Evolutionary conservation across 1,284 basidiomycete species (phyloP).

Genomic region (Trichosporon coremiiforme): DNA sequence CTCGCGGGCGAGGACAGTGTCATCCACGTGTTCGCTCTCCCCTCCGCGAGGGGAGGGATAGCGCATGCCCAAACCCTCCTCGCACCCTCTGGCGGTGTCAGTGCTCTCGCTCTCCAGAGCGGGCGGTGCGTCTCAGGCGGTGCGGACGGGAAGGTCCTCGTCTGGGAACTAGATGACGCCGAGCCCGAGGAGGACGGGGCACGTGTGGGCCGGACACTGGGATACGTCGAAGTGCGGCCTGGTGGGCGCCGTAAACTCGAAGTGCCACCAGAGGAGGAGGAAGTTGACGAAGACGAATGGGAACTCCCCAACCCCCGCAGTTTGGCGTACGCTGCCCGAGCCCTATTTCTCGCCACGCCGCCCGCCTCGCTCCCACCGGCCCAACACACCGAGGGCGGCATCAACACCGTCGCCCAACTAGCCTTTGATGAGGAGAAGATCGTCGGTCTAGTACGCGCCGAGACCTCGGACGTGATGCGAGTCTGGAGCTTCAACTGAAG

Average conservation of each 20-base stretch:
- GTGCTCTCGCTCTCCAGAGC: constrained; percentile 42
- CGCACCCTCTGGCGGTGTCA: constrained; percentile 48
- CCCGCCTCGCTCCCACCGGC: constrained; percentile 30
- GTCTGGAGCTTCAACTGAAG: constrained; percentile 48
- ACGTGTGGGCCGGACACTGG: constrained; percentile 40
- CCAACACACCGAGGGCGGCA: not conserved
- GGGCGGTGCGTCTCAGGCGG: constrained; percentile 52
- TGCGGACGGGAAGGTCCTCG: constrained; percentile 50
- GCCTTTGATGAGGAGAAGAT: constrained; percentile 57
- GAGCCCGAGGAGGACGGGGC: constrained; percentile 26
- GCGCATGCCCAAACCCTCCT: constrained; percentile 50
- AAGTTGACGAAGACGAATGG: not conserved
- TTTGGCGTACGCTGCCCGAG: constrained; percentile 49
- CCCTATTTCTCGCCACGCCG: constrained; percentile 46
- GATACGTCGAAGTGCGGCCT: constrained; percentile 47
- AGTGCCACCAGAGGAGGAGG: not conserved
- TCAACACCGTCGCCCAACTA: constrained; percentile 40
- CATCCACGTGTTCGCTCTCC: constrained; percentile 54
- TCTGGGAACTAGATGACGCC: constrained; percentile 53
- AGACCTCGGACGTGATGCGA: constrained; percentile 38
- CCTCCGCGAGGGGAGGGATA: constrained; percentile 33
- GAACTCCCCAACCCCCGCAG: constrained; percentile 47
- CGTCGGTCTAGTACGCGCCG: constrained; percentile 42
- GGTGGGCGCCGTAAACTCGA: constrained; percentile 32
- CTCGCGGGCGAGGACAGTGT: constrained; percentile 52